Evolutionary conservation across 1,284 basidiomycete genomes (phyloP), one percentile per base, ranked within the genome.

Genomic region (Erythrobasidium hasegawianum): DNA sequence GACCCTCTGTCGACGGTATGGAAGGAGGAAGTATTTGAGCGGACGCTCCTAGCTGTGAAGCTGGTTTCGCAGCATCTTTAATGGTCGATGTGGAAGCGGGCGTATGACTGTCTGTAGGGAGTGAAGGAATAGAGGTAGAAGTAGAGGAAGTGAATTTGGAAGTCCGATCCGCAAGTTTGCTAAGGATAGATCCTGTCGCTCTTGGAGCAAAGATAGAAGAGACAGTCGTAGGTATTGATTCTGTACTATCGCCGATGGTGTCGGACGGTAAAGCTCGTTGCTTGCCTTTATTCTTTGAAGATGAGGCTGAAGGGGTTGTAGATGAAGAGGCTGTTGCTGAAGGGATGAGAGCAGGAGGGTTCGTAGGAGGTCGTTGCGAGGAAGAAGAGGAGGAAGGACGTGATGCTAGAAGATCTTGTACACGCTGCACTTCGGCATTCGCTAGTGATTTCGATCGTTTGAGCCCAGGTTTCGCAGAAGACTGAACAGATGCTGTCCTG

Each of bases 361-460:
- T n/a, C 11, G n/a, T 11, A 11, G n/a, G 10, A 10, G 40, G 40
- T 41, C 40, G 11, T n/a, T 41, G 40, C 10, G 40, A 41, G n/a
- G n/a, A n/a, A n/a, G 33, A 33, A 33, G 33, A 33, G 11, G 33
- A 33, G 33, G 33, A 33, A 33, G 33, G 11, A 33, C 5, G 33
- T 33, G 4, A 11, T 16, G 26, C 20, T 8, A 53, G 50, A n/a
- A 64, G 41, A 13, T 57, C 43, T 33, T 64, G 61, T 14, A 64
- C 61, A 20, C 61, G 52, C 24, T 33, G n/a, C 27, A 64, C 22
- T 40, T 64, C 61, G 24, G 54, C 22, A 13, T 61, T 29, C 9
- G 59, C 40, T 8, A 52, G 27, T 18, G 59, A 61, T 18, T 50
- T 47, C 33, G 26, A 40, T 29, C 40, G 53, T 14, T 43, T 41